Evolutionary conservation across 352 stramenopile species (phyloP), one percentile per base, ranked within the genome.

Genomic region (Phytophthora fragariaefolia): DNA sequence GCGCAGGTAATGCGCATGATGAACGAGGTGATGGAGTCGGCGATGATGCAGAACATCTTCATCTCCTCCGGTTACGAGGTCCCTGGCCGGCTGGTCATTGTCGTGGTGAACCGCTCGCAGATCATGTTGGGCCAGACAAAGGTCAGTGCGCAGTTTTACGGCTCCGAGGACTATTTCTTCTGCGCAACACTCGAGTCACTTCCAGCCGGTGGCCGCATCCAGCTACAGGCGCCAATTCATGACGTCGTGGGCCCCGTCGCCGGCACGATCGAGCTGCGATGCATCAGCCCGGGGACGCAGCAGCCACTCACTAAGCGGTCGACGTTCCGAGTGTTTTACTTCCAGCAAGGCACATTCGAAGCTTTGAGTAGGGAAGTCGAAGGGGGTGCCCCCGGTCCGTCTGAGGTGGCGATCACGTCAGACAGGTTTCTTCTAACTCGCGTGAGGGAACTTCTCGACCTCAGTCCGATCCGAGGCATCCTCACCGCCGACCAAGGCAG

Each of bases 1-100:
- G 77, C 73, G 43, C 72, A 89, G 55, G 74, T 91, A 63, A 92
- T 93, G 85, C 78, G 77, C 43, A 90, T 93, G 80, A 93, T 93
- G 85, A 93, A 93, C 66, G 73, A 79, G 17, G 84, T 92, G 66
- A 92, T 93, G 85, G 85, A 93, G 72, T 69, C 79, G 3, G 81
- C 83, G 52, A 69, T 93, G 77, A 48, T 93, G 54, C 85, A 93
- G 74, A 90, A 81, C 59, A 59, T 93, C 38, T 58, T 56, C 15
- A 63, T 84, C 6, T 60, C 57, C 28, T 75, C 52, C 30, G 27
- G 4, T 17, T 85, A 77, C 53, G 56, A 74, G 36, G 46, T 71
- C 1, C 24, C 53, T 12, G 47, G 27, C n/a, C 62, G 28, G 24
- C 58, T 89, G 18, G 5, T 73, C 22, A 65, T 89, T 27, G 60